These are phyloP conservation scores for Cucurbita maxima DNA, from an alignment of 306 rosid species.

Conservation along the genomic window DNA sequence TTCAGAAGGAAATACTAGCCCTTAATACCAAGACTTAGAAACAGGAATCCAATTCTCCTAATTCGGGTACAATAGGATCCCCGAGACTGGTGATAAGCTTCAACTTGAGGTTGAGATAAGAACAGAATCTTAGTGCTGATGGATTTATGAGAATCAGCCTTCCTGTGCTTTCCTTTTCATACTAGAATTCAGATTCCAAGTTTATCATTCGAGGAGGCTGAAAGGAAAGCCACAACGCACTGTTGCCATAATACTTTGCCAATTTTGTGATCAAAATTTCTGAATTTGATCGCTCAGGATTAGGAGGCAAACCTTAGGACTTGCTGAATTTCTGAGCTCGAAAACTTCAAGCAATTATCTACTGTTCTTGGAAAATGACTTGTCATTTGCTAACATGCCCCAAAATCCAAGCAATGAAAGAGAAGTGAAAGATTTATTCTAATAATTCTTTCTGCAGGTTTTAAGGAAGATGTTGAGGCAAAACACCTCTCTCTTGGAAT, in stretches of 20 bases:
- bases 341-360: conserved; percentile 4
- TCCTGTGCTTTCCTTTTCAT: conserved; percentile 7
- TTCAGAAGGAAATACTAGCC: conserved; percentile 1
- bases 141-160: conserved; percentile 21
- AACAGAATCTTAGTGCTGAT: conserved; percentile 19
- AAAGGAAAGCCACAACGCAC: neutral
- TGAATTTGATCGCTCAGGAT: neutral
- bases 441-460: conserved; percentile 23
- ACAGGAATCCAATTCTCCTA: conserved; percentile 8
- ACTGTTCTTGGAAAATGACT: conserved; percentile 44
- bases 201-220: conserved; percentile 12
- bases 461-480: conserved; percentile 15
- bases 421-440: conserved; percentile 18
- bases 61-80: conserved; percentile 1
- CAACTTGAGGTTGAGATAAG: conserved; percentile 14
- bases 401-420: conserved; percentile 33
- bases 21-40: neutral
- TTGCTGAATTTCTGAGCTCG: neutral
- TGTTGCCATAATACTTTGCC: neutral
- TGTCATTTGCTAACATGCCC: conserved; percentile 25
- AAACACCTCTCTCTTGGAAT: neutral
- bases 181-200: neutral
- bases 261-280: neutral
- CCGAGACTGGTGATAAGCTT: conserved; percentile 6
- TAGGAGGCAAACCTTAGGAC: neutral